Evolutionary conservation across 306 rosid genomes (phyloP), one percentile per base, ranked within the genome.

Genomic region (Glycine latifolia): DNA sequence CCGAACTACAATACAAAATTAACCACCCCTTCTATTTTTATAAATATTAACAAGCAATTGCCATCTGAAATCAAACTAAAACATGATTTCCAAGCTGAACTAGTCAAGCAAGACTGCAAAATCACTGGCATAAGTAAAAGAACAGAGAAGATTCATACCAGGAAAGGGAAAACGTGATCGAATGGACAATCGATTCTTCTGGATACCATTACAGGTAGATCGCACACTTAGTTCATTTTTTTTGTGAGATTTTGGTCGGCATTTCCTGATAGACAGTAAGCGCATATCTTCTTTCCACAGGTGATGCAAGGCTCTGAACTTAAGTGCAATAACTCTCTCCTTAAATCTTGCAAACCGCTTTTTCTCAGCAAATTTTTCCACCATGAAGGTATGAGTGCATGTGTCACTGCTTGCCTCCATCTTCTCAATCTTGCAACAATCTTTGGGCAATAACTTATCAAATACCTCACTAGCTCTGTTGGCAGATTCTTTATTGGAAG

Each of bases 221-320:
- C 97, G 92, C 81, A 88, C 81, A 82, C 94, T 82, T 50, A 85
- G 78, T 14, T 96, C 99, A 81, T 65, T 75, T 54, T 90, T 96
- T 83, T 89, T 96, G 68, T 87, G 94, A 76, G 94, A 87, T 86
- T 88, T 94, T 10, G 92, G 84, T 12, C 98, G 94, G 60, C 82
- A 85, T 83, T 92, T 93, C 82, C 80, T 87, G 13, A 88, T 37
- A 41, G 97, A 92, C 81, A 83, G 89, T 75, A 86, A 67, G 14
- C 86, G 89, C 91, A 88, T 54, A 73, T 92, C 91, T 86, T 96
- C 99, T 86, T 88, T 94, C 99, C 99, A 96, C 79, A 85, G 63
- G 68, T 88, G 97, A 71, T 85, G 93, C 85, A 88, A 87, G 26
- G 96, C 92, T 89, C 86, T 94, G 87, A 88, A 96, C 87, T 91